Evolutionary conservation across 2,329 filamentous ascomycete species (phyloP), one percentile per base, ranked within the genome.

Genomic region (Epichloe coenophiala): DNA sequence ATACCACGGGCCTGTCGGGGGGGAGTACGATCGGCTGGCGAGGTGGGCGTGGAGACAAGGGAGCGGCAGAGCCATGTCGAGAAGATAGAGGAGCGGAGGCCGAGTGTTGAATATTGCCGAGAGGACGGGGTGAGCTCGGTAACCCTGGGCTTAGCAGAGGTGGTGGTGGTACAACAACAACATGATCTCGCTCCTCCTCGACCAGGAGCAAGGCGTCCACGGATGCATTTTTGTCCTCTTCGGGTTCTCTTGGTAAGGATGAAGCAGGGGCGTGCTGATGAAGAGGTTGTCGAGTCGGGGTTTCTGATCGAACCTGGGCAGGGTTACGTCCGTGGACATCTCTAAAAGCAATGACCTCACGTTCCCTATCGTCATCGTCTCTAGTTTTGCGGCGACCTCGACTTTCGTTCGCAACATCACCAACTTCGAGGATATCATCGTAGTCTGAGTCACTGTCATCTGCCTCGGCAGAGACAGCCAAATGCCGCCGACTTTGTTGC

Each of bases 321-420:
- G 79, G 69, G 64, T 85, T 89, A 52, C 84, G 77, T 27, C 77
- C 74, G 60, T 88, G 83, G 12, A 83, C 78, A 59, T 89, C 82
- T 60, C 81, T 76, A 45, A 77, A 63, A 1, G 77, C 80, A n/a
- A 82, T 65, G 13, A 80, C 72, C 61, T 91, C 87, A 45, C 90
- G 80, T 50, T 88, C 78, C 50, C 76, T 76, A 57, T 96, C 88
- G 60, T 96, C 90, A 54, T 95, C 88, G 63, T 91, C 88, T 48
- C 90, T 78, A 2, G 89, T 95, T 65, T 85, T 88, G 58, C 88
- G 77, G 53, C 89, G 79, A 8, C 89, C 91, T 54, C 90, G 78
- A 48, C 80, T 71, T 12, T 77, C 71, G 37, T 76, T 68, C 0
- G 76, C 71, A 47, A 83, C 71, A 54, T 85, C 82, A 43, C 83